Evolutionary conservation across 257 asterid genomes (phyloP), one percentile per base, ranked within the genome.

Genomic region (Solanum piurae): DNA sequence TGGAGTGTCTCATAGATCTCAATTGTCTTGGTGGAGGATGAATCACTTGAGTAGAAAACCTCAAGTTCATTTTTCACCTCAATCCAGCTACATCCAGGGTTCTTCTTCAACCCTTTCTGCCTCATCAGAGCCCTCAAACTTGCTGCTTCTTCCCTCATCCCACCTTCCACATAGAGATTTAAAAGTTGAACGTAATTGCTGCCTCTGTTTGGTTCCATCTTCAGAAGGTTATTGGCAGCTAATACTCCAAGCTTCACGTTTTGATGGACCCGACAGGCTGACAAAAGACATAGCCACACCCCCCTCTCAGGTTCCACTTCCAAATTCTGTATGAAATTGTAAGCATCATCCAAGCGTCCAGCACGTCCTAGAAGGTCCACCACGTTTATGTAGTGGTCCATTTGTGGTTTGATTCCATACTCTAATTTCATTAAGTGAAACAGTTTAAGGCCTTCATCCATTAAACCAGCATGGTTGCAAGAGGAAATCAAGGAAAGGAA

Each of bases 71-170:
- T 89, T 86, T 89, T 93, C 60, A 92, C 92, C 92, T 95, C 98
- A 49, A 96, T 92, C 99, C 99, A 96, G 88, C 99, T 96, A 88
- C 96, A 95, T 29, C 99, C 99, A 1, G 98, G 98, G 20, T 76
- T 40, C 95, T 97, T 97, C 87, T 52, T 88, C 79, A 94, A 72
- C 40, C 98, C 99, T 88, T 87, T 92, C 87, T 92, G 91, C 92
- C 89, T 95, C 98, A 94, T 92, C 88, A 86, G 21, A 44, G 77
- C 90, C 93, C 99, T 93, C 92, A 97, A 83, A 18, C 91, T 86
- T 25, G 96, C 96, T 12, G 99, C 98, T 89, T 95, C 93, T 52
- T 95, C 98, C 89, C 87, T 90, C 60, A 91, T 86, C 60, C 98
- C 99, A 6, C 91, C 92, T 37, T 94, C 98, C 11, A 88, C 92